Percentiles rank a stretch among this genome's conserved stretches.
Evolutionary conservation across 2,329 filamentous ascomycete species (phyloP).

Genomic region (Fusarium pseudograminearum): DNA sequence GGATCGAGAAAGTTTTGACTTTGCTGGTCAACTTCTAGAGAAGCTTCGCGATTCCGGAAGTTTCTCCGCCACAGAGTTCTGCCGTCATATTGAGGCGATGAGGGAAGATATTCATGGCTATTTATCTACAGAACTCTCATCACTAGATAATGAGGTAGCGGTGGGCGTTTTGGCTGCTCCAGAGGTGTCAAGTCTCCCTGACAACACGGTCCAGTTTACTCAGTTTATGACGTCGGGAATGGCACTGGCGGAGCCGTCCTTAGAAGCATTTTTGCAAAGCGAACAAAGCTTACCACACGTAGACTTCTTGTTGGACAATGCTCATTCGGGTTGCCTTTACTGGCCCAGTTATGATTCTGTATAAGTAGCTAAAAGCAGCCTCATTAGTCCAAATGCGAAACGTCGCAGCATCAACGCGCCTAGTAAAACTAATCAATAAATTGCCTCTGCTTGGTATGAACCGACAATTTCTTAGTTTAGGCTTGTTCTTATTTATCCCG

Average conservation of each 20-base stretch:
- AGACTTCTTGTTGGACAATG: not conserved
- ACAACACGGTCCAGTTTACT: not conserved
- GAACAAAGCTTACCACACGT: not conserved
- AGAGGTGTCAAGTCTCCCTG: not conserved
- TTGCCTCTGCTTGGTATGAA: too few species aligned
- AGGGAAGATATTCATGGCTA: not conserved
- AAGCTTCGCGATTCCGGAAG: constrained; percentile 14
- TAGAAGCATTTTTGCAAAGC: not conserved
- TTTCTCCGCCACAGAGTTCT: constrained; percentile 8
- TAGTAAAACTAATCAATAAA: too few species aligned
- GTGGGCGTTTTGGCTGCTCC: not conserved
- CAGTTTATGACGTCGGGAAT: not conserved
- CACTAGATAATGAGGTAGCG: not conserved
- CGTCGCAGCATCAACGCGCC: too few species aligned
- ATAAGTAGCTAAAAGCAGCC: not conserved
- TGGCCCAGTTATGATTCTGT: not conserved
- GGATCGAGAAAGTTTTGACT: constrained; percentile 11
- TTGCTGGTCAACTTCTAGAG: constrained; percentile 8
- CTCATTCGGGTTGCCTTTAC: not conserved
- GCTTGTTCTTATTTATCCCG: too few species aligned
- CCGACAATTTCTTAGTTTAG: too few species aligned
- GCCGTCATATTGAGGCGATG: not conserved
- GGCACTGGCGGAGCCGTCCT: not conserved
- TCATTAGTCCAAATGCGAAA: too few species aligned
- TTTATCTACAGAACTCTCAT: not conserved